A percentile compares a stretch with the other conserved stretches of the same genome.
Conservation (phyloP, 1,284 basidiomycete genomes). For the Vanrija humicola region DNA sequence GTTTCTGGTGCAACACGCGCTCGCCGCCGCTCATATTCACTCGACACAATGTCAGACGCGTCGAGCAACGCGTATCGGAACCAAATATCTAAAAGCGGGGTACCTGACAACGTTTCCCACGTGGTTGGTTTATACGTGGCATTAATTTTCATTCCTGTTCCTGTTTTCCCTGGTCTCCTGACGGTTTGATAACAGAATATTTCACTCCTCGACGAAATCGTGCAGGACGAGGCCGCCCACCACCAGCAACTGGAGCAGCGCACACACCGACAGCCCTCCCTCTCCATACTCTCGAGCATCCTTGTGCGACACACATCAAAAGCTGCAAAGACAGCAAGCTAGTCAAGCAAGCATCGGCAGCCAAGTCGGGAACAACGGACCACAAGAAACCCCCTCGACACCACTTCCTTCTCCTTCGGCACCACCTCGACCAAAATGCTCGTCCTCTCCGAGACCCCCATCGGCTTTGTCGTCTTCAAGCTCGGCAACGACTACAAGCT, state of each 20-base stretch:
- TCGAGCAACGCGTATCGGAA: conserved; percentile 4
- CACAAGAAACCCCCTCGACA: not conserved
- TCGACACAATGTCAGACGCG: not conserved
- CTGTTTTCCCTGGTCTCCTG: not conserved
- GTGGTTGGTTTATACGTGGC: not conserved
- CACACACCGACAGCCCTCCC: not conserved
- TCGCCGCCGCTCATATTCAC: not conserved
- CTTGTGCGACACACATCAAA: too few relatives aligned
- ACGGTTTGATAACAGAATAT: not conserved
- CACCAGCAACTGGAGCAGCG: too few relatives aligned
- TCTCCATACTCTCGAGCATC: not conserved
- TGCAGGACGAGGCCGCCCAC: not conserved
- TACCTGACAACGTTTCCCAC: not conserved
- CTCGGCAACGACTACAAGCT: conserved; percentile 86
- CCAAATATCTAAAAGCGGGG: not conserved
- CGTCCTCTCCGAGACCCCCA: conserved; percentile 52
- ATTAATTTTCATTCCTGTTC: conserved; percentile 1
- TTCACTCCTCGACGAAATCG: not conserved
- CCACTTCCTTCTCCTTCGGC: not conserved
- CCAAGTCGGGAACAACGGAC: not conserved
- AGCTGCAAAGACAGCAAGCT: too few relatives aligned
- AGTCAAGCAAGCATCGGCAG: not conserved
- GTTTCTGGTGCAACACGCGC: not conserved
- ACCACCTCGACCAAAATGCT: conserved; percentile 38
- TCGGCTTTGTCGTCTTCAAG: conserved; percentile 94